These are phyloP conservation scores for Fusarium algeriense DNA, from an alignment of 2,329 filamentous ascomycete species.

Conservation along the genomic window DNA sequence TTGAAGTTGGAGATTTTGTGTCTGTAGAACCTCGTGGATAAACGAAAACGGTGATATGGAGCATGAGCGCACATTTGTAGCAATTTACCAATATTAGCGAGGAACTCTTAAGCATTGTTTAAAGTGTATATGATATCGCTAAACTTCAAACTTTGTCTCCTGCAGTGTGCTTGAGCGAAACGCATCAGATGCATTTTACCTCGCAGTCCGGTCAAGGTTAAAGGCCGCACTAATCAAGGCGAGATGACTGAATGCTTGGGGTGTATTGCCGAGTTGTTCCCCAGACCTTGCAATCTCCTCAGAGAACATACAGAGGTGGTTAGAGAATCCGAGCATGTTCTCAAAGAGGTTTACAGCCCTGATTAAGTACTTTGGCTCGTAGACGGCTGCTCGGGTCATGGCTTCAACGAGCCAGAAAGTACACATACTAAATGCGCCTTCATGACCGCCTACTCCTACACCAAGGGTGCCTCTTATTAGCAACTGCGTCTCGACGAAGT, in stretches of 20 bases:
- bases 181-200: conserved; percentile 11
- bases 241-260: conserved; percentile 82
- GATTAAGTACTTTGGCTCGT: conserved; percentile 73
- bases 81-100: conserved; percentile 1
- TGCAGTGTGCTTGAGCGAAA: not conserved
- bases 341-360: conserved; percentile 78
- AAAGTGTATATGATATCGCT: not conserved
- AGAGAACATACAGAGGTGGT: conserved; percentile 82
- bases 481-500: not conserved
- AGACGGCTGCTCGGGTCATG: conserved; percentile 74
- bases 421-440: conserved; percentile 85
- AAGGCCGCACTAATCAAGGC: conserved; percentile 82
- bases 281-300: conserved; percentile 81
- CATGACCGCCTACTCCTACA: conserved; percentile 76
- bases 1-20: conserved; percentile 64
- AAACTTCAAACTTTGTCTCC: not conserved
- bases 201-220: conserved; percentile 71
- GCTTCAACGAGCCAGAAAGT: conserved; percentile 88
- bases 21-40: conserved; percentile 35
- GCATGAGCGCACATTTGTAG: not conserved
- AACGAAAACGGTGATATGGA: not conserved
- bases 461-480: conserved; percentile 11
- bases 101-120: not conserved
- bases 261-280: conserved; percentile 83
- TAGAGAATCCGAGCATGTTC: conserved; percentile 81